Conservation (phyloP, 192 early-diverging fungal genomes). For the Diversispora eburnea region DNA sequence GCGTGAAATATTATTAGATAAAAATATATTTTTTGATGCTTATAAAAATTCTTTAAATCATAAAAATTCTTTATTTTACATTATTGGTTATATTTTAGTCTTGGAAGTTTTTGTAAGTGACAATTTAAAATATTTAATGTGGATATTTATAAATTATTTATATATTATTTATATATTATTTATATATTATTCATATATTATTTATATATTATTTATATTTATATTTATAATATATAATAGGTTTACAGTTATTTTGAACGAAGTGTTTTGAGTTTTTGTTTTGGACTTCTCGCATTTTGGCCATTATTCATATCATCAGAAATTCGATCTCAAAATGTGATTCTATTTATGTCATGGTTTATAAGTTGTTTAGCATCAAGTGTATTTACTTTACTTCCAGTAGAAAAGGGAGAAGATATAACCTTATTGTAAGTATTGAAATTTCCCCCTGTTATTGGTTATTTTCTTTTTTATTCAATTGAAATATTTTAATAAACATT, state of each 20-base stretch:
- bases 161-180: not conserved
- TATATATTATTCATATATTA: not conserved
- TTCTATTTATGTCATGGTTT: conserved; percentile 63
- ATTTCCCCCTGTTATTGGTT: not conserved
- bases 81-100: conserved; percentile 55
- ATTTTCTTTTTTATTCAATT: not conserved
- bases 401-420: conserved; percentile 77
- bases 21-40: conserved; percentile 29
- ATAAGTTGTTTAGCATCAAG: conserved; percentile 66
- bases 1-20: conserved; percentile 54
- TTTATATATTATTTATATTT: not conserved
- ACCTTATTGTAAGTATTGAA: conserved; percentile 54
- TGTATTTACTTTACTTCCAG: conserved; percentile 84
- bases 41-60: conserved; percentile 28
- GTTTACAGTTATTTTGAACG: conserved; percentile 88
- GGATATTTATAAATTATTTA: too few species aligned
- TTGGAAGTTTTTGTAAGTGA: conserved; percentile 75
- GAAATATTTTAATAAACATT: not conserved
- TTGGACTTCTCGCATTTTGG: conserved; percentile 65
- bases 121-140: too few species aligned
- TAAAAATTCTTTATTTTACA: conserved; percentile 35
- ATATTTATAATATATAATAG: conserved; percentile 32
- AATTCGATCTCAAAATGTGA: conserved; percentile 43
- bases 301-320: conserved; percentile 56
- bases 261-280: conserved; percentile 56